Percentiles rank a stretch among this genome's conserved stretches.
These are phyloP conservation scores for Puccinia coronata DNA, from an alignment of 1,284 basidiomycete genomes.

Conservation along the genomic window DNA sequence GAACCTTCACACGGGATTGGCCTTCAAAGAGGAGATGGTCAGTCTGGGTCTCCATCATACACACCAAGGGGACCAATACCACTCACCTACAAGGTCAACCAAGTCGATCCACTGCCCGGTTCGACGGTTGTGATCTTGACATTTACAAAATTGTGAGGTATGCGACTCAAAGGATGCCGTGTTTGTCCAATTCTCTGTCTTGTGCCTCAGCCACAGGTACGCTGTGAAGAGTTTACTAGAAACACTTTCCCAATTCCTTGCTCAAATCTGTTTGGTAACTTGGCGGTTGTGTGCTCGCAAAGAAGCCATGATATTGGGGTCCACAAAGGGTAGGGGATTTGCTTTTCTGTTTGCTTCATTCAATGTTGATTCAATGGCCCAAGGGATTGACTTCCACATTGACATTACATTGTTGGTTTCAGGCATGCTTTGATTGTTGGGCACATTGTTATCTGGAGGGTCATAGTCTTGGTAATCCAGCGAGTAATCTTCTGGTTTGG, in stretches of 20 bases:
- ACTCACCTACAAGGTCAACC: neutral
- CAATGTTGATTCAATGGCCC: too few species aligned
- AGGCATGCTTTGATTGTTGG: neutral
- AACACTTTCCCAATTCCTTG: neutral
- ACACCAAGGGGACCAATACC: neutral
- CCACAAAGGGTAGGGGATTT: neutral
- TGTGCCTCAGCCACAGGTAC: neutral
- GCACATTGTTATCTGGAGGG: neutral
- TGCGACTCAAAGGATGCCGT: neutral
- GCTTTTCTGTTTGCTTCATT: neutral
- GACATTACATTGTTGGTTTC: neutral
- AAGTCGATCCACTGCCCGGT: neutral
- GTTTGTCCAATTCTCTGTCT: neutral
- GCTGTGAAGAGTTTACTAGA: neutral
- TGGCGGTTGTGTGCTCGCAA: neutral
- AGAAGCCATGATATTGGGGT: neutral
- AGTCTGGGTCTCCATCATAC: neutral
- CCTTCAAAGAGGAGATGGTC: neutral
- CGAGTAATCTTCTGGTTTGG: neutral
- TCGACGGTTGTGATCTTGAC: neutral
- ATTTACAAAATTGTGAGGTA: neutral
- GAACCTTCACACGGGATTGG: neutral
- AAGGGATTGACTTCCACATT: neutral
- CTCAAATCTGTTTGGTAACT: neutral
- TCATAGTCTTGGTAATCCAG: neutral